phyloP scores from a whole-genome alignment of 805 yeast genomes.

The Wickerhamiella brachini region DNA sequence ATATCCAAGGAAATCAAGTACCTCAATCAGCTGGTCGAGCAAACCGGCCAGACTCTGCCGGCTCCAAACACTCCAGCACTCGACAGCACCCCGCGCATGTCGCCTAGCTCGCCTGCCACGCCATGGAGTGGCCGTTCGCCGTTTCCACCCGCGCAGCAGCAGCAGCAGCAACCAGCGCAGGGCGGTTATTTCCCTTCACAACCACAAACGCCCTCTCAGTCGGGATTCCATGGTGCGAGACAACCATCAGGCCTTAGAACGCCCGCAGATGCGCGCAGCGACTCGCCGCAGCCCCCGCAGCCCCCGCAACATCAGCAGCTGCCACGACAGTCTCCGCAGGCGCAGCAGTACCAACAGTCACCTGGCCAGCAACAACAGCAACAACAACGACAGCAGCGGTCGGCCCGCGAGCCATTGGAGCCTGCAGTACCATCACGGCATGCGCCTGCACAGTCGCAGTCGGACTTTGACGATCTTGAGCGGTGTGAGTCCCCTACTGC shows the following conservation, averaged over 20 bases:
- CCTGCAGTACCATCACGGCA: background rate
- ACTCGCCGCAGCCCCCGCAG: background rate
- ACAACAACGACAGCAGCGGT: background rate
- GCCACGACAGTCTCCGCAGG: background rate
- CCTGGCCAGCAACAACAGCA: too few species aligned
- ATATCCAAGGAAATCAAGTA: slow-evolving; percentile 78
- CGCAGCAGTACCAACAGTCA: background rate
- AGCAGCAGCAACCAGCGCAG: background rate
- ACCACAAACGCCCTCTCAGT: background rate
- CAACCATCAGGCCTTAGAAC: background rate
- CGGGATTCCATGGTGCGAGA: background rate
- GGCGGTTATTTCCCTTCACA: background rate
- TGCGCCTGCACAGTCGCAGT: background rate
- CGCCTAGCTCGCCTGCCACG: background rate
- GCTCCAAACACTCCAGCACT: slow-evolving; percentile 1
- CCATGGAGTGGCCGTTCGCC: background rate
- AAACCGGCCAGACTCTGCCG: slow-evolving; percentile 1
- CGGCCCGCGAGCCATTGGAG: background rate
- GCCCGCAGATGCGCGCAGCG: background rate
- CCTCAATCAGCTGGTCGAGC: slow-evolving; percentile 19
- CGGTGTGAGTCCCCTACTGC: background rate
- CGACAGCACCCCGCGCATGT: background rate
- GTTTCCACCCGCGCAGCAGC: background rate
- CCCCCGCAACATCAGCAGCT: background rate
- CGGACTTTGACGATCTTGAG: slow-evolving; percentile 1